Evolutionary conservation across 2,329 filamentous ascomycete species (phyloP).

Genomic region (Thermothelomyces thermophilus): DNA sequence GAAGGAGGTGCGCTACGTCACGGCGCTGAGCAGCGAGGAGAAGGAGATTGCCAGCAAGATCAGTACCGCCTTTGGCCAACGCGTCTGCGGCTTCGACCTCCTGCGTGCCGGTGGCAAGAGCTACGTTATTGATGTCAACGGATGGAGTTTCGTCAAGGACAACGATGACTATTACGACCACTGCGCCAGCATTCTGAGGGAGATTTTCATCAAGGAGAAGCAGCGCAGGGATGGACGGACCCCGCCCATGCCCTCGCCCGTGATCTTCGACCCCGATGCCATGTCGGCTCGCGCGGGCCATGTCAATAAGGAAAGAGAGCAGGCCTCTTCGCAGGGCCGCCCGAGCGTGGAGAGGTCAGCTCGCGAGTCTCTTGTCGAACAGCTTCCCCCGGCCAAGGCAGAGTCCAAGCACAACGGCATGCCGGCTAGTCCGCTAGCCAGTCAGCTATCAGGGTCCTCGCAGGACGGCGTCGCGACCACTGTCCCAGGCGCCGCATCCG

Average conservation of each 20-base stretch:
- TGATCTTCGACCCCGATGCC: conserved; percentile 34
- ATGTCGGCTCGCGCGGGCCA: conserved; percentile 30
- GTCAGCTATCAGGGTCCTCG: conserved; percentile 21
- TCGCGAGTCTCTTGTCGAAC: conserved; percentile 16
- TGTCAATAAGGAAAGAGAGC: conserved; percentile 27
- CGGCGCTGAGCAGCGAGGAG: conserved; percentile 72
- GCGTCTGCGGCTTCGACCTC: conserved; percentile 93
- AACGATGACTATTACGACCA: conserved; percentile 98
- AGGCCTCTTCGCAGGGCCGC: conserved; percentile 18
- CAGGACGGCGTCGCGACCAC: conserved; percentile 31
- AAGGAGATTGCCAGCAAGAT: conserved; percentile 83
- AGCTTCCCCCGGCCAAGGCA: conserved; percentile 25
- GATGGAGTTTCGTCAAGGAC: conserved; percentile 99
- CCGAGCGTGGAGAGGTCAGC: conserved; percentile 22
- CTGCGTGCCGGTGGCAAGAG: conserved; percentile 82
- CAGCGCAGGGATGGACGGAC: conserved; percentile 55
- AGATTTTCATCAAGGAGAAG: conserved; percentile 81
- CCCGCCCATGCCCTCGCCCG: conserved; percentile 46
- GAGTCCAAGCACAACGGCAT: conserved; percentile 25
- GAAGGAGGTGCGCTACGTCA: conserved; percentile 95
- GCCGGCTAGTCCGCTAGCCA: conserved; percentile 22
- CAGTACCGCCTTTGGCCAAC: conserved; percentile 83
- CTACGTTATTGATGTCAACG: conserved; percentile 98
- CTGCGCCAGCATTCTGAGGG: conserved; percentile 75
- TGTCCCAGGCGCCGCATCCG: conserved; percentile 35